Base-by-base conservation (phyloP, 1,284 basidiomycete genomes). In the Cryptococcus sp. region DNA sequence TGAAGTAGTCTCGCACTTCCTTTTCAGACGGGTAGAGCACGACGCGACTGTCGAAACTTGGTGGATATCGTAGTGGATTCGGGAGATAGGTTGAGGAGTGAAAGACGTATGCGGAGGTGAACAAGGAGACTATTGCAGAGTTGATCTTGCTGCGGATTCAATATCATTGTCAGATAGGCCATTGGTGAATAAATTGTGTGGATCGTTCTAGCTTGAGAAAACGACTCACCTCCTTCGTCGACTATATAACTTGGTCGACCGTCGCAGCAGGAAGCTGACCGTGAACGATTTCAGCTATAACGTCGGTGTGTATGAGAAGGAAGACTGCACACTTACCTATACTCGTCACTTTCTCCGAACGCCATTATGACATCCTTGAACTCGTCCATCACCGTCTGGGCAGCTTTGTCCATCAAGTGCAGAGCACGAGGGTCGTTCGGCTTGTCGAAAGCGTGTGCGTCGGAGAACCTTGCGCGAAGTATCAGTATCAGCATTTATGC, bases 311-410 rank as follows among this genome's bases (percentile, higher is more conserved):
- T 29, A 19, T 1, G 23, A 47, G 23, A 25, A 4, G 22, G 10
- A 49, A 4, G 5, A 20, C 17, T 5, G 49, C n/a, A 41, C 20
- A 72, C 83, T 59, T 64, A 89, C 92, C 92, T 96, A 79, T 86
- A 98, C 78, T 99, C 96, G 77, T 99, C 96, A 43, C 92, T 95
- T 80, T 99, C 91, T 1, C 95, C 95, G 75, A 96, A 99, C 0
- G 85, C 95, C 29, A 94, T 82, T 6, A 91, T 80, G 52, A 95
- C 84, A 72, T 94, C 91, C 46, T 85, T 83, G 69, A 89, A 88
- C 69, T 88, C 86, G 39, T 86, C 79, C 89, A 99, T 89, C 38
- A 96, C 83, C 46, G 85, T 81, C 63, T 82, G 81, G 0, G 96
- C 95, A 0, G 93, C 91, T 57, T 85, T 83, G 73, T 99, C 94